A percentile compares a stretch with the other conserved stretches of the same genome.
phyloP scores from a whole-genome alignment of 176 grass and related monocot species.

The Leersia perrieri region DNA sequence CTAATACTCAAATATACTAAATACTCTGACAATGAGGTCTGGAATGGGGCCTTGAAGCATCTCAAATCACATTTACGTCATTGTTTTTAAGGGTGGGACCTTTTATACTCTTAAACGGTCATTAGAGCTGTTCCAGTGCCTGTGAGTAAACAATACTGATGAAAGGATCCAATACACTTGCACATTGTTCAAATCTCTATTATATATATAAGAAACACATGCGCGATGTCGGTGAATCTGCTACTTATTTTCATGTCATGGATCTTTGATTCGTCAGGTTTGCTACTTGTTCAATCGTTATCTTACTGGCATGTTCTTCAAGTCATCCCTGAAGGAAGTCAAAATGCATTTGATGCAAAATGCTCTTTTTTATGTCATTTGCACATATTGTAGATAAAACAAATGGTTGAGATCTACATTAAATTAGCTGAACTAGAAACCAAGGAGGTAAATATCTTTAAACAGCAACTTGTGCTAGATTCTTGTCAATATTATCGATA shows the following conservation, averaged over 20 bases:
- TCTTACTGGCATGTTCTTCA: neutral
- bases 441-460: conserved; percentile 64
- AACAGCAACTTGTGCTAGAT: neutral
- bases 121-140: neutral
- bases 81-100: neutral
- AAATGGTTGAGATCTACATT: conserved; percentile 98
- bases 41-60: neutral
- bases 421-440: conserved; percentile 97
- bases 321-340: neutral
- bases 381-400: conserved; percentile 74
- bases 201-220: neutral
- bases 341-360: too few relatives aligned
- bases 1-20: conserved; percentile 2
- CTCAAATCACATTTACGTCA: neutral
- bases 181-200: neutral
- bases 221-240: neutral
- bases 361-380: too few relatives aligned
- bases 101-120: neutral
- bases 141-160: neutral
- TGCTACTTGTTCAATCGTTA: conserved; percentile 7
- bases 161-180: neutral
- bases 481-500: conserved; percentile 26
- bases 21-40: neutral
- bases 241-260: conserved; percentile 70
- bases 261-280: conserved; percentile 89